These are phyloP conservation scores for Quercus agrifolia DNA, from an alignment of 306 rosid species.

Conservation along the genomic window DNA sequence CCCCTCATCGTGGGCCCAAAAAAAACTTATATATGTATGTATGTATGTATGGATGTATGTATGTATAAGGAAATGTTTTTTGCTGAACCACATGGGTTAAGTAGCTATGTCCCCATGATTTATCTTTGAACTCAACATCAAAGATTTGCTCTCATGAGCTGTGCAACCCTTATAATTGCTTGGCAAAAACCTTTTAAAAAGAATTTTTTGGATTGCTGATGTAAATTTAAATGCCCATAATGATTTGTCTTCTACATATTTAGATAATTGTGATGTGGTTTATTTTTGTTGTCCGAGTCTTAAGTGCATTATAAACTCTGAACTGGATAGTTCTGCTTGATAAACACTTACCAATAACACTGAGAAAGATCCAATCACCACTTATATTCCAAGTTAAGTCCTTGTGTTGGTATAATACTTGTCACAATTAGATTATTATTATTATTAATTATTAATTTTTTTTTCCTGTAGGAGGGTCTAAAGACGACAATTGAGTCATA, in stretches of 20 bases:
- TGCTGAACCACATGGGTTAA: neutral
- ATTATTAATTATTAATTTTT: no score
- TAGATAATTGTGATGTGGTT: neutral
- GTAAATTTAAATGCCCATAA: neutral
- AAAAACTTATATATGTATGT: no score
- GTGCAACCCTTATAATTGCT: neutral
- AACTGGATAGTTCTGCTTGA: constrained; percentile 7
- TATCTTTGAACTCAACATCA: neutral
- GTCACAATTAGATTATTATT: constrained; percentile 6
- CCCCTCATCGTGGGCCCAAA: no score
- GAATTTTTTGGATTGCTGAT: neutral
- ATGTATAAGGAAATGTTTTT: no score
- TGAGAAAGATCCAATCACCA: constrained; percentile 4
- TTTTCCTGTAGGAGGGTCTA: constrained; percentile 79
- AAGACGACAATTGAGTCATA: constrained; percentile 76
- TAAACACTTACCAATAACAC: neutral
- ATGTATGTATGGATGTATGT: no score
- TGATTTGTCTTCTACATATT: neutral
- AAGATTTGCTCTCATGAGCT: neutral
- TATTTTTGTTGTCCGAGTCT: neutral
- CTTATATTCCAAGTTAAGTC: constrained; percentile 13
- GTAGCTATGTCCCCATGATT: neutral
- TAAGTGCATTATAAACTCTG: neutral
- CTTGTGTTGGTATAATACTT: neutral
- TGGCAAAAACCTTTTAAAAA: neutral